A percentile compares a stretch with the other conserved stretches of the same genome.
Conservation (phyloP, 2,329 filamentous ascomycete species). For the Xylaria sp. region DNA sequence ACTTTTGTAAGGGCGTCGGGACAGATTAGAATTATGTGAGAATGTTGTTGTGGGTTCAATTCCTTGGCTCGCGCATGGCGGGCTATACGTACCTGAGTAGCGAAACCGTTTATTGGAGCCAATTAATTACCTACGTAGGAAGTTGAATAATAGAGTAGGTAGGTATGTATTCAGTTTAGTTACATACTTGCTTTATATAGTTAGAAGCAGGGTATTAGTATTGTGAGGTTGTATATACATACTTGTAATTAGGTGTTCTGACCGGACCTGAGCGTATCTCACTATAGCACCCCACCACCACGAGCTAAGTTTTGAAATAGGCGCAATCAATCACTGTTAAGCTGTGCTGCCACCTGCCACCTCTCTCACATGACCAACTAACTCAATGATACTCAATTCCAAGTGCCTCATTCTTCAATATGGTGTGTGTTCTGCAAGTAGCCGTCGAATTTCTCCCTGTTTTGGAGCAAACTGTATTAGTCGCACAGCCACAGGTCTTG, state of each 20-base stretch:
- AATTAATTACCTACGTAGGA: neutral
- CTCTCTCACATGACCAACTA: slow-evolving; percentile 18
- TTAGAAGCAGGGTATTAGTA: neutral
- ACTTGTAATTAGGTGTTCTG: no score
- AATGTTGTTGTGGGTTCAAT: neutral
- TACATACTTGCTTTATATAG: neutral
- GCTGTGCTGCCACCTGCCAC: slow-evolving; percentile 21
- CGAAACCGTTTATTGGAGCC: neutral
- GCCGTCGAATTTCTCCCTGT: slow-evolving; percentile 4
- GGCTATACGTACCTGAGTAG: neutral
- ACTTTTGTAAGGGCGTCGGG: slow-evolving; percentile 4
- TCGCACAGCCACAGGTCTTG: slow-evolving; percentile 31
- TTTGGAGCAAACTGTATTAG: slow-evolving; percentile 12
- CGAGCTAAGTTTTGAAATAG: neutral
- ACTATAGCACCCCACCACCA: neutral
- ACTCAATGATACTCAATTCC: slow-evolving; percentile 3
- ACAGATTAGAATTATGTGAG: slow-evolving; percentile 24
- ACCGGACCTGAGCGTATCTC: neutral
- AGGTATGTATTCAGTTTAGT: neutral
- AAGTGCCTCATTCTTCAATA: slow-evolving; percentile 3
- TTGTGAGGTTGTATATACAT: neutral
- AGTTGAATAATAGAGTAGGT: neutral
- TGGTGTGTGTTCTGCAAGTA: slow-evolving; percentile 25
- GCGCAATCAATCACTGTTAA: slow-evolving; percentile 11
- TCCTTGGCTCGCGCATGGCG: slow-evolving; percentile 8